Base-by-base conservation (phyloP, 768 basidiomycete species). In the Serendipita sp. region DNA sequence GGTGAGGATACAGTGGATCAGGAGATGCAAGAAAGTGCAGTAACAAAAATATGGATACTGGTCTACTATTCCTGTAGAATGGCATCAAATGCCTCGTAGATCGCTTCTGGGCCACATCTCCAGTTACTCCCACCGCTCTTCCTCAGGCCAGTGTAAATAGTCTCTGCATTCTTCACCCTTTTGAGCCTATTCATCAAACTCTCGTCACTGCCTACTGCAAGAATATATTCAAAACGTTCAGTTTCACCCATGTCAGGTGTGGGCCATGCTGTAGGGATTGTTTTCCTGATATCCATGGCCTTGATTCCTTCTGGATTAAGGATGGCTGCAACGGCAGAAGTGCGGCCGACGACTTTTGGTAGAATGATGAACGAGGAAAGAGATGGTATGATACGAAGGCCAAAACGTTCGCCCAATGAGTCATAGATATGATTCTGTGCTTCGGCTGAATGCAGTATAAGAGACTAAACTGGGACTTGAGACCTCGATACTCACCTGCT, bases 361-460 rank as follows among this genome's bases (percentile, higher is more conserved):
- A 91, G 76, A 33, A 91, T 83, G 63, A 91, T 82, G 81, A 91
- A 91, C 60, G 81, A 81, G 72, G 84, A 88, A 63, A 80, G 75
- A 1, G 87, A 88, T 0, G 89, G 89, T 62, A 91, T 87, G 70
- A 91, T 91, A 27, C 89, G 84, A 6, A 92, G 75, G 0, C 67
- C 86, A 70, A 87, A 91, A 0, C 86, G 83, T 71, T 91, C 88
- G 45, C 88, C 88, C 37, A 90, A 82, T 68, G 85, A 87, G 72
- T 91, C 90, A 70, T 89, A 91, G 67, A 91, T 88, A 69, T 92
- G 91, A 73, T 93, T 93, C 73, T 92, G 91, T 23, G 91, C 91
- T 71, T 91, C 90, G 0, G 88, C 88, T 60, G 18, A 29, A 18
- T 27, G 27, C 16, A 33, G 16, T 23, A 29, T 60, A 18, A 4